phyloP scores from a whole-genome alignment of 306 rosid species.

The Hippophae tibetana region DNA sequence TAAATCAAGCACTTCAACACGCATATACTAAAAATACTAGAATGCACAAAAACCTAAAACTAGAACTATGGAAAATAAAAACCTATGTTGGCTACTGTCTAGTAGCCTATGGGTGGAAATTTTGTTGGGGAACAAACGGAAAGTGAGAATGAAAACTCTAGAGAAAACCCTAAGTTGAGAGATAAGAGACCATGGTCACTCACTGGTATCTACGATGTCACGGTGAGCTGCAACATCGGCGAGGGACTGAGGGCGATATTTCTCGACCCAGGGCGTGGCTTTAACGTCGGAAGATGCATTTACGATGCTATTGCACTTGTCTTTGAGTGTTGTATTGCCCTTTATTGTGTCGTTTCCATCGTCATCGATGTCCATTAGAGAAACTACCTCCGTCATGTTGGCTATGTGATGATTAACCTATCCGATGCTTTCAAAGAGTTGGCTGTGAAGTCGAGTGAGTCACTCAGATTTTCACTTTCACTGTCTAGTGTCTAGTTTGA shows the following conservation, averaged over 20 bases:
- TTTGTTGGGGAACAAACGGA: constrained; percentile 10
- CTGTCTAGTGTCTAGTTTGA: too few relatives aligned
- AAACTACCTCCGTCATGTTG: constrained; percentile 38
- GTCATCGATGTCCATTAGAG: constrained; percentile 64
- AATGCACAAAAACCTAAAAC: too few relatives aligned
- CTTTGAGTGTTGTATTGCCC: constrained; percentile 12
- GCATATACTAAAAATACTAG: too few relatives aligned
- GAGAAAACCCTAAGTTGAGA: constrained; percentile 31
- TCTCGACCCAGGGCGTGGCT: constrained; percentile 86
- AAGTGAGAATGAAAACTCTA: constrained; percentile 8
- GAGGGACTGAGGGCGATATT: constrained; percentile 89
- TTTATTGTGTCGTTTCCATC: constrained; percentile 7
- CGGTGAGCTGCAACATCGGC: constrained; percentile 95
- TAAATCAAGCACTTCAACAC: too few relatives aligned
- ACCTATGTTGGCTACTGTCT: too few relatives aligned
- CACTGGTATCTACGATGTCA: constrained; percentile 90
- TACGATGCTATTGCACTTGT: constrained; percentile 40
- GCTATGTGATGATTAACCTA: too few relatives aligned
- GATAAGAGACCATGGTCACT: constrained; percentile 4
- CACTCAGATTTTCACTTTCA: too few relatives aligned
- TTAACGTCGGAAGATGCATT: constrained; percentile 19
- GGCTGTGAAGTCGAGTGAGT: too few relatives aligned
- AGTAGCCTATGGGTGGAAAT: neutral
- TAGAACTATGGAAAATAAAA: too few relatives aligned
- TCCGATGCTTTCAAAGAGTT: too few relatives aligned